Evolutionary conservation across 768 basidiomycete genomes (phyloP).

Genomic region (Lactarius trivialis): DNA sequence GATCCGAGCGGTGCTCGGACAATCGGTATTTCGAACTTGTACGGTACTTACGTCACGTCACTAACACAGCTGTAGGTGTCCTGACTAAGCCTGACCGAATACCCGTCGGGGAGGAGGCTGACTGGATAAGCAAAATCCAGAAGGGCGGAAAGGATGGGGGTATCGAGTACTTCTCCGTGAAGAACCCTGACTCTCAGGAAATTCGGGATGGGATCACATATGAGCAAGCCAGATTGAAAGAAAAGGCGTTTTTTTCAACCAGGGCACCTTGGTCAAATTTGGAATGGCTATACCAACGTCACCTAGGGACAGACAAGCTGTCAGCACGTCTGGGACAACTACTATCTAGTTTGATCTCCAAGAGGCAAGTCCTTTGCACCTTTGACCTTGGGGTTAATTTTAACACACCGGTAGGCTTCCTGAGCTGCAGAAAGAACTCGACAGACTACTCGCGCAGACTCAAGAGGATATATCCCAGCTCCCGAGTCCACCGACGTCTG

Average conservation of each 20-base stretch:
- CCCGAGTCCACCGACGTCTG: slow-evolving; percentile 46
- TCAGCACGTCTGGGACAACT: slow-evolving; percentile 49
- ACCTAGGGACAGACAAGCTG: slow-evolving; percentile 51
- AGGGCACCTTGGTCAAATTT: slow-evolving; percentile 50
- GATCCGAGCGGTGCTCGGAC: slow-evolving; percentile 63
- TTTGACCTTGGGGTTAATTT: background rate
- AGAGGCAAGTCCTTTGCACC: slow-evolving; percentile 40
- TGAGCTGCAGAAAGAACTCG: slow-evolving; percentile 53
- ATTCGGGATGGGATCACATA: slow-evolving; percentile 40
- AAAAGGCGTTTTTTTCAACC: slow-evolving; percentile 27
- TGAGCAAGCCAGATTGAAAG: slow-evolving; percentile 50
- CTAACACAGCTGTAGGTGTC: slow-evolving; percentile 9
- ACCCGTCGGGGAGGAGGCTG: slow-evolving; percentile 2
- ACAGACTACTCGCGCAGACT: slow-evolving; percentile 38
- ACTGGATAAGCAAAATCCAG: background rate
- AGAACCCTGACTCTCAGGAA: slow-evolving; percentile 42
- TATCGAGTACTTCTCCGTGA: slow-evolving; percentile 41
- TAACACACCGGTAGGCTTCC: slow-evolving; percentile 44
- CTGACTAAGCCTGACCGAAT: slow-evolving; percentile 21
- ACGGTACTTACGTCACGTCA: no score
- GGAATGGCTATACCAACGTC: slow-evolving; percentile 43
- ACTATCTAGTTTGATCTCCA: slow-evolving; percentile 56
- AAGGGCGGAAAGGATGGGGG: background rate
- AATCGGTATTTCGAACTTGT: slow-evolving; percentile 43
- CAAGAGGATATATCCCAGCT: slow-evolving; percentile 31